These are phyloP conservation scores for Aquilaria yunnanensis DNA, from an alignment of 345 rosid genomes.

Conservation along the genomic window DNA sequence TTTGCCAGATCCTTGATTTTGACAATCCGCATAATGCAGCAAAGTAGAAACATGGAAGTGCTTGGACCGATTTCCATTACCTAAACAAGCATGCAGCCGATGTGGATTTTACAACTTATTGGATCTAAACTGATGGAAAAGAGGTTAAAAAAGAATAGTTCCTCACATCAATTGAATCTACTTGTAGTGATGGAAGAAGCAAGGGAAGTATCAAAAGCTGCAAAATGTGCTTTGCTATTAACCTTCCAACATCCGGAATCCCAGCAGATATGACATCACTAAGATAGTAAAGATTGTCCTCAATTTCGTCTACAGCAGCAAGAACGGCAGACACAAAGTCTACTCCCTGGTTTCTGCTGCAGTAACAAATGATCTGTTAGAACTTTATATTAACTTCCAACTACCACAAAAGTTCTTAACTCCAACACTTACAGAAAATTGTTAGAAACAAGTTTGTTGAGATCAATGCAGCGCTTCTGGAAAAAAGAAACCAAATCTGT, in stretches of 20 bases:
- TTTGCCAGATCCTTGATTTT: slow-evolving; percentile 98
- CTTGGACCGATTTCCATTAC: slow-evolving; percentile 53
- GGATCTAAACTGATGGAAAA: slow-evolving; percentile 3
- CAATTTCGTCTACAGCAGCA: slow-evolving; percentile 85
- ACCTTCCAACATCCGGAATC: slow-evolving; percentile 87
- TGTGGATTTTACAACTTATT: slow-evolving; percentile 16
- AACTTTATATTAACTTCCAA: background rate
- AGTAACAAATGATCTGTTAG: slow-evolving; percentile 28
- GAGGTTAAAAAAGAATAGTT: slow-evolving; percentile 14
- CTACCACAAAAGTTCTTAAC: background rate
- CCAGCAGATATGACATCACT: slow-evolving; percentile 98
- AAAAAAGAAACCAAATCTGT: slow-evolving; percentile 48
- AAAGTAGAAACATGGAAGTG: slow-evolving; percentile 85
- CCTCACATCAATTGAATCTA: slow-evolving; percentile 48
- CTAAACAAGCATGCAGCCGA: slow-evolving; percentile 38
- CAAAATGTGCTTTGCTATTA: slow-evolving; percentile 78
- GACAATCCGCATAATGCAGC: slow-evolving; percentile 91
- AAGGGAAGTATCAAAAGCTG: slow-evolving; percentile 78
- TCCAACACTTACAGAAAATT: slow-evolving; percentile 37
- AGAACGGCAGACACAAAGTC: slow-evolving; percentile 43
- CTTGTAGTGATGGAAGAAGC: slow-evolving; percentile 78
- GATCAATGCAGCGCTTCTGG: slow-evolving; percentile 49
- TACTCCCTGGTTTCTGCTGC: slow-evolving; percentile 45
- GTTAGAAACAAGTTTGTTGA: slow-evolving; percentile 44
- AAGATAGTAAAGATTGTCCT: slow-evolving; percentile 88